Percentiles rank a stretch among this genome's conserved stretches.
These are phyloP conservation scores for Pseudonitzschia multistriata DNA, from an alignment of 108 stramenopile species.

Conservation along the genomic window DNA sequence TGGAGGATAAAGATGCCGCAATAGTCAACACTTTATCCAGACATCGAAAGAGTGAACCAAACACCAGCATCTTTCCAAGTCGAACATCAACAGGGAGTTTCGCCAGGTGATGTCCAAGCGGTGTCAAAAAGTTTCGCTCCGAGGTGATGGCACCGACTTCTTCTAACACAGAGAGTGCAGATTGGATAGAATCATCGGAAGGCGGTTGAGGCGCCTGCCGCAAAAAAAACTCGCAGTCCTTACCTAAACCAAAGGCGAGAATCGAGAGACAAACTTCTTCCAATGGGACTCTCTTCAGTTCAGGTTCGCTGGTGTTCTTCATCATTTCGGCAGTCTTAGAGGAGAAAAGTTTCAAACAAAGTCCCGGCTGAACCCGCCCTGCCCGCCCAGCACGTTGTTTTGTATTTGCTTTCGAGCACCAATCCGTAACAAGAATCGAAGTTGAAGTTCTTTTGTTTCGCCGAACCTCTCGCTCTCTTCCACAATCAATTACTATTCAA, in stretches of 20 bases:
- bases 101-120: slow-evolving; percentile 86
- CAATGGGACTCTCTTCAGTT: slow-evolving; percentile 87
- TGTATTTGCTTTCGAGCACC: slow-evolving; percentile 89
- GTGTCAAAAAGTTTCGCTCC: slow-evolving; percentile 53
- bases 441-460: slow-evolving; percentile 67
- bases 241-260: slow-evolving; percentile 48
- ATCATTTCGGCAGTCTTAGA: slow-evolving; percentile 57
- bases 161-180: slow-evolving; percentile 63
- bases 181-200: slow-evolving; percentile 49
- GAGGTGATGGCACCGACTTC: slow-evolving; percentile 73
- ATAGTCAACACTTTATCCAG: slow-evolving; percentile 82
- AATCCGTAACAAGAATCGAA: slow-evolving; percentile 67
- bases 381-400: slow-evolving; percentile 93
- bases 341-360: slow-evolving; percentile 85
- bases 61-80: slow-evolving; percentile 86
- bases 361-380: slow-evolving; percentile 89
- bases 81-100: slow-evolving; percentile 88
- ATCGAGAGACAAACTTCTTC: slow-evolving; percentile 85
- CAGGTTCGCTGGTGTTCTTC: slow-evolving; percentile 73
- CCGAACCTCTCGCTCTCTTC: slow-evolving; percentile 72
- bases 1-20: slow-evolving; percentile 69
- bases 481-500: slow-evolving; percentile 66
- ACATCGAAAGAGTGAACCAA: slow-evolving; percentile 67
- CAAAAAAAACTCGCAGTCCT: slow-evolving; percentile 75
- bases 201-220: slow-evolving; percentile 93